Base-by-base conservation (phyloP, 2,329 filamentous ascomycete species). In the Chaetomium globosum region DNA sequence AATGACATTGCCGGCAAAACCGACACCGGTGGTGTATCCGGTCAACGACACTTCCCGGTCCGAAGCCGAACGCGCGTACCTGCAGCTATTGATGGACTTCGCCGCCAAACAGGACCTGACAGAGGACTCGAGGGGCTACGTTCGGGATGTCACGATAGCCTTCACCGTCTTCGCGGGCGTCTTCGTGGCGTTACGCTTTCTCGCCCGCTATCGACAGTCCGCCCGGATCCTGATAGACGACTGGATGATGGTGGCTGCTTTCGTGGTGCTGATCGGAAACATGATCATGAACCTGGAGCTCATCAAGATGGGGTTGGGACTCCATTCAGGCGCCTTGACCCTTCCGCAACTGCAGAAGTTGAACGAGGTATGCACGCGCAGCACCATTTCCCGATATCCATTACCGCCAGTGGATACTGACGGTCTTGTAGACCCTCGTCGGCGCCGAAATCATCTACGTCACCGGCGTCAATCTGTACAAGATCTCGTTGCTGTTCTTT, bases 371-470 rank as follows among this genome's bases (percentile, higher is more conserved):
- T 31, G 61, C 4, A 16, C 12, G 28, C 9, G 7, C 33, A 57
- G 54, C 23, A 43, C 33, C n/a, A 4, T 12, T 13, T 33, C 54
- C 13, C 4, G 16, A 2, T 56, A 26, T 1, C 7, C 10, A 2
- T n/a, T 36, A 36, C 33, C 13, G 10, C 2, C 33, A 13, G 10
- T 12, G 36, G 10, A 21, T 31, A 19, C 46, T 53, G 36, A 58
- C 54, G 2, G 1, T n/a, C 12, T 7, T n/a, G 16, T 16, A 63
- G 61, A 63, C 61, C n/a, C 30, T 63, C 23, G 31, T 63, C 61
- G 61, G 61, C 46, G 61, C 61, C 43, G 61, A 63, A 33, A 63
- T 63, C 30, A 58, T 63, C 23, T 63, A 63, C 13, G 61, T 63
- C 30, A 58, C 61, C 2, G 61, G 61, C 31, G 61, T 63, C 31